Base-by-base conservation (phyloP, 495 filamentous ascomycete genomes). In the Talaromyces ruber region DNA sequence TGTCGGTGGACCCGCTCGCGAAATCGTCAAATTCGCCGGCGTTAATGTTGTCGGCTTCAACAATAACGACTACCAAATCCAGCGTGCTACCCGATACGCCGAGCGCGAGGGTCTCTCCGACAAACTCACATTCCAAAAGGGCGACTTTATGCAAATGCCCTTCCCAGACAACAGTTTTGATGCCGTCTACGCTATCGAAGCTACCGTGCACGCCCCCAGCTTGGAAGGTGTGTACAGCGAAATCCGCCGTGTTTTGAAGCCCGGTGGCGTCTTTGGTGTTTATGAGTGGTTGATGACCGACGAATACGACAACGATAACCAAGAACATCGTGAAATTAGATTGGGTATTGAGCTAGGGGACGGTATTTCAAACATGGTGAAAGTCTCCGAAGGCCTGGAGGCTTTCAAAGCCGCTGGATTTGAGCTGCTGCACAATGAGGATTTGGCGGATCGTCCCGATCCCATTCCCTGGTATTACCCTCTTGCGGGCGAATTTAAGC, bases 221-320 rank as follows among this genome's bases (percentile, higher is more conserved):
- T 85, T 98, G n/a, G 91, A 89, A 63, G 95, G 92, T 62, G 92
- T 98, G 58, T 98, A 98, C 77, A 84, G 81, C 72, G 86, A 98
- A 73, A 98, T 98, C 71, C 90, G 87, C 84, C 90, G 92, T 30
- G 94, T 98, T 47, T 80, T 98, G 56, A 98, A 98, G 83, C 94
- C 94, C 53, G 94, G 95, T 58, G 94, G 94, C 69, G 82, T 90
- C 60, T 98, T 98, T 68, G 94, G 94, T 70, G 94, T 98, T 39
- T 98, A 98, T 81, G 94, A 98, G 75, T 98, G 95, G 95, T 81
- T 98, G 65, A 98, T 98, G 94, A 97, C 93, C 43, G 93, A 97
- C 67, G 78, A 87, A 2, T 98, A 97, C 79, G 89, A 98, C 79
- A 93, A 94, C 70, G 75, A 86, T 59, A 91, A 98, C 81, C 70